phyloP scores from a whole-genome alignment of 2,329 filamentous ascomycete genomes.

The Cephalotrichum gorgonifer region DNA sequence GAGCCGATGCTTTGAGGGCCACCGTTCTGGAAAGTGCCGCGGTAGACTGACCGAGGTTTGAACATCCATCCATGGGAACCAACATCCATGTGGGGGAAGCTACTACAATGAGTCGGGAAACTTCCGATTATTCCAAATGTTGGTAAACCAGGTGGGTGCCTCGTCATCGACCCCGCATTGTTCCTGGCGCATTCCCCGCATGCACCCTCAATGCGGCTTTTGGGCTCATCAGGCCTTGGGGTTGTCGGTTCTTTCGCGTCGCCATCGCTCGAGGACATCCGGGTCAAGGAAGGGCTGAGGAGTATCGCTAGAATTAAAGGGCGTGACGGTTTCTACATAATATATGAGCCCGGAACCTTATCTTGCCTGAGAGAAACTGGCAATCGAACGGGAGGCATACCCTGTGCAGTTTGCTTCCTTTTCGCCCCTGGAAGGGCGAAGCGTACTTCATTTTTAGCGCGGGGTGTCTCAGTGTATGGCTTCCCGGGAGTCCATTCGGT shows the following conservation, averaged over 20 bases:
- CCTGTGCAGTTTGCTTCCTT: not conserved
- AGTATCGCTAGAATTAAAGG: conserved; percentile 16
- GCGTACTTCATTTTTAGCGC: conserved; percentile 16
- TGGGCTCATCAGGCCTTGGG: too few relatives aligned
- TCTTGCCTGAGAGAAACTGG: too few relatives aligned
- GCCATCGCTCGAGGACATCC: conserved; percentile 12
- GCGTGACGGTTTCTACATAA: not conserved
- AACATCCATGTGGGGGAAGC: too few relatives aligned
- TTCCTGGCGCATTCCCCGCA: not conserved
- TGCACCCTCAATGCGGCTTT: too few relatives aligned
- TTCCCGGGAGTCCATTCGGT: conserved; percentile 1
- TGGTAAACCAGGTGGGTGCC: not conserved
- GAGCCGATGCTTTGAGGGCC: too few relatives aligned
- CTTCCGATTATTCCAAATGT: not conserved
- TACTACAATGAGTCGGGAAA: too few relatives aligned
- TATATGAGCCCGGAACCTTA: too few relatives aligned
- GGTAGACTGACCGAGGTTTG: too few relatives aligned
- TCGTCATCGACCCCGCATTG: not conserved
- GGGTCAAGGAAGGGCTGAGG: conserved; percentile 25
- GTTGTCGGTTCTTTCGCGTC: conserved; percentile 6
- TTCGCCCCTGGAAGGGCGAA: conserved; percentile 16
- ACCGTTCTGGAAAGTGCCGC: too few relatives aligned
- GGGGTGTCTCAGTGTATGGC: conserved; percentile 15
- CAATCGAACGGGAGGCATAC: not conserved
- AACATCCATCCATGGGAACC: too few relatives aligned